Conservation (phyloP, 352 stramenopile species). For the Blastocystis sp. region DNA sequence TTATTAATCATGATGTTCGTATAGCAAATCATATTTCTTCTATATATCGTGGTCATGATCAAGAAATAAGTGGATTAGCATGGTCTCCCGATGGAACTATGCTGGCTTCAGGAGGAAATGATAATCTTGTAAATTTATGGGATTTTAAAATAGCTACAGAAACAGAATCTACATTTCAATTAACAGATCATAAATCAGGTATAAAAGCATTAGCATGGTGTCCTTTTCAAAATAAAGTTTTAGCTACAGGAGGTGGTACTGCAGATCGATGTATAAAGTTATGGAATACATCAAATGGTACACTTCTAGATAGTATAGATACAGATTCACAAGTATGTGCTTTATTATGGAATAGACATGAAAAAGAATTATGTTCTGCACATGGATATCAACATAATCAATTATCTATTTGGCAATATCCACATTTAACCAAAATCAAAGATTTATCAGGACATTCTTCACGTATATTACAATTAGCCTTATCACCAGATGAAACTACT, state of each 20-base stretch:
- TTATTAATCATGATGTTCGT: slow-evolving; percentile 76
- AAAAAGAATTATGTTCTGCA: slow-evolving; percentile 74
- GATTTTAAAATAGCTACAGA: slow-evolving; percentile 47
- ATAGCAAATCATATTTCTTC: slow-evolving; percentile 62
- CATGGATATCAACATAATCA: slow-evolving; percentile 93
- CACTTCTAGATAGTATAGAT: slow-evolving; percentile 75
- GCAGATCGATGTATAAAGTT: slow-evolving; percentile 96
- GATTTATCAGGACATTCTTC: slow-evolving; percentile 87
- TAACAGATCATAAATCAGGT: slow-evolving; percentile 77
- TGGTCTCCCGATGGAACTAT: slow-evolving; percentile 84
- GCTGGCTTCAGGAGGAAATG: slow-evolving; percentile 83
- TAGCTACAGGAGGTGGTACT: slow-evolving; percentile 84
- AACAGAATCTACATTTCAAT: slow-evolving; percentile 39
- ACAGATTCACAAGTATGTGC: slow-evolving; percentile 90
- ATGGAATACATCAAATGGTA: slow-evolving; percentile 78
- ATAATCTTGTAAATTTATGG: slow-evolving; percentile 87
- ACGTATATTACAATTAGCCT: slow-evolving; percentile 77
- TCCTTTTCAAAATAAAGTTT: slow-evolving; percentile 80
- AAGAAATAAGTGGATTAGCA: slow-evolving; percentile 85
- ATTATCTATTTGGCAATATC: slow-evolving; percentile 94
- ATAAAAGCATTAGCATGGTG: slow-evolving; percentile 96
- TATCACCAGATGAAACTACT: slow-evolving; percentile 77
- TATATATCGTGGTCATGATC: slow-evolving; percentile 69
- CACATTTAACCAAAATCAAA: slow-evolving; percentile 83
- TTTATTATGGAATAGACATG: slow-evolving; percentile 55